Base-by-base conservation (phyloP, 768 basidiomycete species). In the Boletus fagicola region DNA sequence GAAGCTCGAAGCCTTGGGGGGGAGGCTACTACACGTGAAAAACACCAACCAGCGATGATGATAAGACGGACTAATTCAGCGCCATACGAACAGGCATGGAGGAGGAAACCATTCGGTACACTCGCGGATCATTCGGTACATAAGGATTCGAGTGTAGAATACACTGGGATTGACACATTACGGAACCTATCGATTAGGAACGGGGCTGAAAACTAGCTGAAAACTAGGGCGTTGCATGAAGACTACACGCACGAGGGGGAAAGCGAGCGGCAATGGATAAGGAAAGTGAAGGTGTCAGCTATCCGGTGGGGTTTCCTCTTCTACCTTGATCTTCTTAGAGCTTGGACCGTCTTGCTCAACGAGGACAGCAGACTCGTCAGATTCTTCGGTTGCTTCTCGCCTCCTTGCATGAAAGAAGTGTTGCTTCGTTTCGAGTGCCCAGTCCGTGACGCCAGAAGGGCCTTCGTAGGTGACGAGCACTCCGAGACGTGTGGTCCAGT, bases 381-480 rank as follows among this genome's bases (percentile, higher is more conserved):
- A 71, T 12, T 60, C 68, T 35, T 68, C 67, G 12, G 60, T 55
- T 11, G 60, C 44, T 55, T 70, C 68, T 22, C 53, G 62, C 38
- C 18, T 57, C 44, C 43, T 62, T 4, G 39, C 12, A 30, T 48
- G 28, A 40, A 60, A 64, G 20, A 74, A 62, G 49, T 62, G 65
- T 40, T 58, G 58, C 18, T 56, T 63, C 2, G 69, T 69, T 54
- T 74, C 69, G 18, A 62, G 39, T 20, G 62, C 64, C 73, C 73
- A 75, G 49, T 63, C 68, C n/a, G 53, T 42, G 53, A 70, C 58
- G 5, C 68, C 72, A 39, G 69, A 68, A 15, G 62, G 49, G 5
- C 77, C 78, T 35, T 72, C 65, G 26, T 65, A 53, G n/a, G 72
- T 68, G 35, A 78, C 61, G 20, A 75, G 69, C 49, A 67, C 60